Percentiles rank a stretch among this genome's conserved stretches.
These are phyloP conservation scores for Pleomassaria siparia DNA, from an alignment of 2,329 filamentous ascomycete species.

Conservation along the genomic window DNA sequence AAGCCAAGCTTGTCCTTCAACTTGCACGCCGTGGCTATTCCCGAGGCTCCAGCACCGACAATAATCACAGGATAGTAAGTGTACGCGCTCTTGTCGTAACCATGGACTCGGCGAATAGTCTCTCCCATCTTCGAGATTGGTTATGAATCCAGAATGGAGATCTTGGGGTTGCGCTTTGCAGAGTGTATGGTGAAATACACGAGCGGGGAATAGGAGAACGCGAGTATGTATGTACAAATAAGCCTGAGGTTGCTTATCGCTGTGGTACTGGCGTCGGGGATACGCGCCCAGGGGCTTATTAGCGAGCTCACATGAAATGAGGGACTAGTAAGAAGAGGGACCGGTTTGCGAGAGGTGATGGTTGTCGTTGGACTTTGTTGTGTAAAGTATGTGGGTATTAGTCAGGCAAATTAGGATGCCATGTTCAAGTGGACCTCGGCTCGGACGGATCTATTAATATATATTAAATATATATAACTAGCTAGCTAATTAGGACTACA, in stretches of 20 bases:
- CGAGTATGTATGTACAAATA: background rate
- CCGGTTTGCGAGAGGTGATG: background rate
- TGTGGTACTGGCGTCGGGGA: too few species aligned
- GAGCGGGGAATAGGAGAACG: background rate
- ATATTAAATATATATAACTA: too few species aligned
- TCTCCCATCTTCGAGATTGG: conserved; percentile 24
- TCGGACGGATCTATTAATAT: too few species aligned
- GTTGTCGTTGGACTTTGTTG: background rate
- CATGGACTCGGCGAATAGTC: conserved; percentile 40
- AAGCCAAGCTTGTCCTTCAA: conserved; percentile 60
- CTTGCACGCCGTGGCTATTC: conserved; percentile 62
- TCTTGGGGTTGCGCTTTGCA: too few species aligned
- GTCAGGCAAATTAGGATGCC: too few species aligned
- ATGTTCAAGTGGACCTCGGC: conserved; percentile 3
- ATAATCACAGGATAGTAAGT: conserved; percentile 55
- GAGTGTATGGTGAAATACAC: too few species aligned
- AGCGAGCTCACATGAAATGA: too few species aligned
- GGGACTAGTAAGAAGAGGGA: background rate
- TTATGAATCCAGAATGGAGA: background rate
- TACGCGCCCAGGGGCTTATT: too few species aligned
- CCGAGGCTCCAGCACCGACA: conserved; percentile 64
- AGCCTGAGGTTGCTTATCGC: too few species aligned
- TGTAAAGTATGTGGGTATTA: too few species aligned
- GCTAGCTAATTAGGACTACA: too few species aligned
- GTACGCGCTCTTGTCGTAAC: conserved; percentile 42